phyloP scores from a whole-genome alignment of 768 basidiomycete species.

The Pisolithus albus region DNA sequence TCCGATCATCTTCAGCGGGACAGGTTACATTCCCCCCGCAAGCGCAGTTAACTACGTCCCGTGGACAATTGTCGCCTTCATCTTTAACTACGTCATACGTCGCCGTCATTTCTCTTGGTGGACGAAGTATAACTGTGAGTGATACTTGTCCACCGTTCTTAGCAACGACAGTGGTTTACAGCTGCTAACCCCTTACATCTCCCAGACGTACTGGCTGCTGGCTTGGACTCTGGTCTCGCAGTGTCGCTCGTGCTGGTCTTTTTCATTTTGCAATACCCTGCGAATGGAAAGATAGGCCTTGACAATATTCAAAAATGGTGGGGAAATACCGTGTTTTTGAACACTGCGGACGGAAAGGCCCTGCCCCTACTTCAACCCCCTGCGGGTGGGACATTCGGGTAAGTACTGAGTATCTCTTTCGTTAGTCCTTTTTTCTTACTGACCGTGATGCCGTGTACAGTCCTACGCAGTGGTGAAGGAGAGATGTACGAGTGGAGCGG shows the following conservation, averaged over 20 bases:
- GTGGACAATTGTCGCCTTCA: slow-evolving; percentile 58
- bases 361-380: slow-evolving; percentile 9
- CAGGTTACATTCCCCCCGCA: slow-evolving; percentile 60
- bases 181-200: slow-evolving; percentile 6
- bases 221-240: slow-evolving; percentile 62
- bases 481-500: too few relatives aligned
- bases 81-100: slow-evolving; percentile 58
- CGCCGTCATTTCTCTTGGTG: slow-evolving; percentile 61
- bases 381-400: slow-evolving; percentile 22
- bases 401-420: not conserved
- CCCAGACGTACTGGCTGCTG: slow-evolving; percentile 61
- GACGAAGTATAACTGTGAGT: slow-evolving; percentile 44
- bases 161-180: not conserved
- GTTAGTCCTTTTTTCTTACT: not conserved
- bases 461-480: not conserved
- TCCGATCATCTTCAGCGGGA: slow-evolving; percentile 50
- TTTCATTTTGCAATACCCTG: slow-evolving; percentile 57
- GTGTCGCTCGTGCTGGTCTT: slow-evolving; percentile 49
- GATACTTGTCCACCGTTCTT: not conserved
- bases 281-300: slow-evolving; percentile 51
- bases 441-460: not conserved
- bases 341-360: slow-evolving; percentile 24
- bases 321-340: slow-evolving; percentile 48
- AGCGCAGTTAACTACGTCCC: slow-evolving; percentile 59
- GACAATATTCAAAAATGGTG: slow-evolving; percentile 57